These are phyloP conservation scores for Boletus rubroflammeus DNA, from an alignment of 768 basidiomycete genomes.

Conservation along the genomic window DNA sequence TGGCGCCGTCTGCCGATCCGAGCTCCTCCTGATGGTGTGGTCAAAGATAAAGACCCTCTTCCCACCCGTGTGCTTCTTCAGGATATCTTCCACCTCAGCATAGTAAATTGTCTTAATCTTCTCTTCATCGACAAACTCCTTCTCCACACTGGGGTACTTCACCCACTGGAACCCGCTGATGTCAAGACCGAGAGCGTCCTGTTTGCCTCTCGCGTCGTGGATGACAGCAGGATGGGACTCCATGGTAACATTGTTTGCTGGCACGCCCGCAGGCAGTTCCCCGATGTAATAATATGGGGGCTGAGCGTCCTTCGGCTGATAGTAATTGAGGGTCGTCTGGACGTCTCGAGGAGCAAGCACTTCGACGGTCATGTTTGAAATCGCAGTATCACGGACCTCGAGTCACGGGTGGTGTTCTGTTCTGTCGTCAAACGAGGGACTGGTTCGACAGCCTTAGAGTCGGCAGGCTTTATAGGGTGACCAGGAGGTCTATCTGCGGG, in stretches of 20 bases:
- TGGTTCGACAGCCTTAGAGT: neutral
- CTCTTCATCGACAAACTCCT: slow-evolving; percentile 36
- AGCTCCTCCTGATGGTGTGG: slow-evolving; percentile 35
- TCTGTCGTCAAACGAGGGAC: neutral
- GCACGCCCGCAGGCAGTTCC: slow-evolving; percentile 21
- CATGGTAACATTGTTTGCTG: slow-evolving; percentile 24
- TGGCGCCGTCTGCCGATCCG: neutral
- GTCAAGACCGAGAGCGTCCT: slow-evolving; percentile 29
- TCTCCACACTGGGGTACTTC: slow-evolving; percentile 31
- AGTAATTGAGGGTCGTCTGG: slow-evolving; percentile 36
- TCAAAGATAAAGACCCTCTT: slow-evolving; percentile 31
- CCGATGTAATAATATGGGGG: slow-evolving; percentile 26
- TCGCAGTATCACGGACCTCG: neutral
- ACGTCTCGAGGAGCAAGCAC: slow-evolving; percentile 31
- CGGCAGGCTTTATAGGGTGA: neutral
- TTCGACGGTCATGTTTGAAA: slow-evolving; percentile 18
- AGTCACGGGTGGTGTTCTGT: neutral
- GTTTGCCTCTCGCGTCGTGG: neutral
- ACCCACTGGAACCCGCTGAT: slow-evolving; percentile 39
- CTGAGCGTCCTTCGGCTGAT: slow-evolving; percentile 22
- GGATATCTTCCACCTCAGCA: slow-evolving; percentile 35
- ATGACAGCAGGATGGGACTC: slow-evolving; percentile 9
- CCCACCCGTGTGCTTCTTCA: slow-evolving; percentile 34
- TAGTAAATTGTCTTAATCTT: slow-evolving; percentile 36
- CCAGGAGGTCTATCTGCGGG: too few relatives aligned